Percentiles rank a stretch among this genome's conserved stretches.
Conservation (phyloP, 768 basidiomycete genomes). For the Postia placenta region DNA sequence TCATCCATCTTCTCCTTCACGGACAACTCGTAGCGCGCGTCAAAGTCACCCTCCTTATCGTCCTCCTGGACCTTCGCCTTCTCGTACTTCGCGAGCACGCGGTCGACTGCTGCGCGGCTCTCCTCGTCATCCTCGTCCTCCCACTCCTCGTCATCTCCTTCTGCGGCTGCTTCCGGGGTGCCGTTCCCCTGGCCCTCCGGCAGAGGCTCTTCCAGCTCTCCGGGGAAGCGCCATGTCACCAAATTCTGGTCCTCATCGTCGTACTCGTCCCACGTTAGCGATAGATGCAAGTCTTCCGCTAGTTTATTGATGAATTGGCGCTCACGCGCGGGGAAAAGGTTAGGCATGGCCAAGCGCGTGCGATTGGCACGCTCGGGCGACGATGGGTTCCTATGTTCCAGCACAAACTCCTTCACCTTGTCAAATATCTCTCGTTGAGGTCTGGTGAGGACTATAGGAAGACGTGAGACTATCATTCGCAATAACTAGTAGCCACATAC, state of each 20-base stretch:
- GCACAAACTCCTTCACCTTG: conserved; percentile 70
- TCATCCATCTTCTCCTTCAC: conserved; percentile 81
- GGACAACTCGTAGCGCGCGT: conserved; percentile 67
- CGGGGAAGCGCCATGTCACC: conserved; percentile 61
- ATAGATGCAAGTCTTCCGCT: conserved; percentile 71
- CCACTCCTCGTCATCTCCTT: conserved; percentile 42
- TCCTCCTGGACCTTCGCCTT: conserved; percentile 74
- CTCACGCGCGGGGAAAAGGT: conserved; percentile 76
- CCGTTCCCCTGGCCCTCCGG: conserved; percentile 23
- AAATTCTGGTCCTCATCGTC: conserved; percentile 78
- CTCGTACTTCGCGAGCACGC: conserved; percentile 84
- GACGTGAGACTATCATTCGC: background rate
- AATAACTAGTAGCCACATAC: conserved; percentile 40
- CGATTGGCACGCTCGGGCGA: conserved; percentile 26
- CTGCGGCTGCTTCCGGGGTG: conserved; percentile 28
- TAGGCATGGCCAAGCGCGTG: conserved; percentile 59
- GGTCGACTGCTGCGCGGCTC: conserved; percentile 62
- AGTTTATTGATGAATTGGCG: conserved; percentile 73
- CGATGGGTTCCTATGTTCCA: conserved; percentile 34
- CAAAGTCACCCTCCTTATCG: conserved; percentile 69
- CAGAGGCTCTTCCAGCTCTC: conserved; percentile 28
- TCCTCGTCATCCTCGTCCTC: conserved; percentile 67
- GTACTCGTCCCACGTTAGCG: conserved; percentile 89
- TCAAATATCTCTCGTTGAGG: conserved; percentile 77
- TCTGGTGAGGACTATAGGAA: conserved; percentile 53